Percentiles rank a stretch among this genome's conserved stretches.
Evolutionary conservation across 768 basidiomycete species (phyloP).

Genomic region (Suillus ampliporus): DNA sequence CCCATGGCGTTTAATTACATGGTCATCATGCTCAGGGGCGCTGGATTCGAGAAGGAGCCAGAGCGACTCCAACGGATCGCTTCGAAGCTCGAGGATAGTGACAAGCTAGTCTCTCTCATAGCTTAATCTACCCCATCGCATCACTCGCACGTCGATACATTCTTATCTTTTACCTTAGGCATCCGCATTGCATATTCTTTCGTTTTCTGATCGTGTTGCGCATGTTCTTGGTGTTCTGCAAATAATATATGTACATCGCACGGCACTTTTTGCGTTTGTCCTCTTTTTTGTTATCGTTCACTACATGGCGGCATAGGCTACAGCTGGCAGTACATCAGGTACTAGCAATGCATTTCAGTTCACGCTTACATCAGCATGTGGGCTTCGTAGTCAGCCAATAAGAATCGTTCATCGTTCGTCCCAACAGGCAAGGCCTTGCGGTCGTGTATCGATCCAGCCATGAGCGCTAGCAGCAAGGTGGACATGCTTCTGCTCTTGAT

Average conservation of each 20-base stretch:
- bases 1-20: slow-evolving; percentile 84
- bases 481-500: no score
- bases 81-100: slow-evolving; percentile 63
- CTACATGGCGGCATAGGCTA: slow-evolving; percentile 22
- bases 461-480: no score
- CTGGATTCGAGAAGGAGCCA: slow-evolving; percentile 61
- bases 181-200: slow-evolving; percentile 11
- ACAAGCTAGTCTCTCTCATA: slow-evolving; percentile 63
- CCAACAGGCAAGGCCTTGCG: no score
- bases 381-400: background rate
- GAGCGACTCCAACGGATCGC: slow-evolving; percentile 61
- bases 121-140: background rate
- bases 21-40: slow-evolving; percentile 75
- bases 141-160: slow-evolving; percentile 10
- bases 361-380: background rate
- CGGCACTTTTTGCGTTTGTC: slow-evolving; percentile 11
- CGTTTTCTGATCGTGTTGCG: slow-evolving; percentile 16
- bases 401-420: no score
- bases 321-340: slow-evolving; percentile 9
- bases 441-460: background rate
- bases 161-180: slow-evolving; percentile 7
- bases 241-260: slow-evolving; percentile 38
- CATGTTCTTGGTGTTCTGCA: slow-evolving; percentile 35
- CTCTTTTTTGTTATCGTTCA: slow-evolving; percentile 22
- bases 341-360: slow-evolving; percentile 12